Evolutionary conservation across 768 basidiomycete species (phyloP).

Genomic region (Hypholoma fasciculare): DNA sequence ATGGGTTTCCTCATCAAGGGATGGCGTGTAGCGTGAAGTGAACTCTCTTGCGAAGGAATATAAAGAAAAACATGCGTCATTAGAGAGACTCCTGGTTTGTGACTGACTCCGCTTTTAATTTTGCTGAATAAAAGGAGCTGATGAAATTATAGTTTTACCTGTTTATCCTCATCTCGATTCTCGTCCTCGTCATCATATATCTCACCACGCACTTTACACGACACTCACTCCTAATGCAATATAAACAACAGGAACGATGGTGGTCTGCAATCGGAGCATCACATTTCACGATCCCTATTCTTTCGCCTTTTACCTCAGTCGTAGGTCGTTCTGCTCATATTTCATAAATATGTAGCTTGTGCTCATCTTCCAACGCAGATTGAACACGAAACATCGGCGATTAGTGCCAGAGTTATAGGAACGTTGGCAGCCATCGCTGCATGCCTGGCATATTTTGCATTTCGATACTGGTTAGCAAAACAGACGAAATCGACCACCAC

Average conservation of each 20-base stretch:
- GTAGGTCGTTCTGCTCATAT: conserved; percentile 36
- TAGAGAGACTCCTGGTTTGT: conserved; percentile 57
- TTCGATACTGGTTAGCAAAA: conserved; percentile 42
- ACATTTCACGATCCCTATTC: conserved; percentile 77
- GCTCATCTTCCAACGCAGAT: conserved; percentile 42
- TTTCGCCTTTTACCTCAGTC: conserved; percentile 80
- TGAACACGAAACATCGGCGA: conserved; percentile 70
- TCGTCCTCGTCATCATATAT: conserved; percentile 36
- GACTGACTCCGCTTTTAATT: conserved; percentile 3
- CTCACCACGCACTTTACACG: conserved; percentile 29
- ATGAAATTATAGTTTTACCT: conserved; percentile 30
- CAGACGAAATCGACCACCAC: not conserved
- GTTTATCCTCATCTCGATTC: conserved; percentile 29
- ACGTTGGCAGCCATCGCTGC: conserved; percentile 40
- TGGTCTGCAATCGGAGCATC: conserved; percentile 38
- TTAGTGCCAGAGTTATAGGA: conserved; percentile 49
- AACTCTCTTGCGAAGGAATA: conserved; percentile 36
- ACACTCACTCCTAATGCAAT: conserved; percentile 18
- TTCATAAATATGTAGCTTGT: not conserved
- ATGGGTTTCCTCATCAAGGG: not conserved
- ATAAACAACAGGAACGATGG: conserved; percentile 21
- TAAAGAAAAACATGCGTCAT: conserved; percentile 45
- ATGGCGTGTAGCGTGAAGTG: conserved; percentile 49
- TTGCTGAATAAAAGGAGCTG: not conserved
- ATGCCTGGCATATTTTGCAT: conserved; percentile 38